Conservation (phyloP, 345 rosid species). For the Citropsis articulata region DNA sequence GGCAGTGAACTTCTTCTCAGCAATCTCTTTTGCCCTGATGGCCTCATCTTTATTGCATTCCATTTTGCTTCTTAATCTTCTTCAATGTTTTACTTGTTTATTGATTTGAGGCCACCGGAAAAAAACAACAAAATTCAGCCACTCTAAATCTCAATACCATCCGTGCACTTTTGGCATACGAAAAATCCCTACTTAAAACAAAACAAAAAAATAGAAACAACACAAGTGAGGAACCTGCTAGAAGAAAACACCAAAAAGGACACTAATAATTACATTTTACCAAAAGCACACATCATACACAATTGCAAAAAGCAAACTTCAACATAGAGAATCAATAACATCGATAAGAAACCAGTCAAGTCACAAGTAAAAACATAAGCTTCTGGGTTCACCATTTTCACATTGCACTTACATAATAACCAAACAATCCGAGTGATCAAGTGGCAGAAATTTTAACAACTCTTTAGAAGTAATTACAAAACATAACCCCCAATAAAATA, state of each 20-base stretch:
- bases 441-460: neutral
- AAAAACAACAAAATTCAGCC: slow-evolving; percentile 4
- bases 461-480: neutral
- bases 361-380: neutral
- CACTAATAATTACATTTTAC: neutral
- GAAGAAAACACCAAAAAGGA: slow-evolving; percentile 5
- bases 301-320: neutral
- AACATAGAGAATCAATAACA: neutral
- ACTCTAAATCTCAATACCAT: slow-evolving; percentile 2
- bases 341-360: neutral
- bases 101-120: neutral
- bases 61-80: slow-evolving; percentile 26
- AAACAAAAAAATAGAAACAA: neutral
- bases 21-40: slow-evolving; percentile 58
- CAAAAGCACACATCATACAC: neutral
- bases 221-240: slow-evolving; percentile 8
- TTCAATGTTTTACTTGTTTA: neutral
- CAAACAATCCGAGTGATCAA: neutral
- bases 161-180: neutral
- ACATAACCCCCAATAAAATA: neutral
- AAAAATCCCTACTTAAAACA: neutral
- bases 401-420: neutral
- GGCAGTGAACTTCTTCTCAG: slow-evolving; percentile 53
- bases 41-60: slow-evolving; percentile 77
- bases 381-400: neutral